phyloP scores from a whole-genome alignment of 2,329 filamentous ascomycete genomes.

The Neofusicoccum laricinum region DNA sequence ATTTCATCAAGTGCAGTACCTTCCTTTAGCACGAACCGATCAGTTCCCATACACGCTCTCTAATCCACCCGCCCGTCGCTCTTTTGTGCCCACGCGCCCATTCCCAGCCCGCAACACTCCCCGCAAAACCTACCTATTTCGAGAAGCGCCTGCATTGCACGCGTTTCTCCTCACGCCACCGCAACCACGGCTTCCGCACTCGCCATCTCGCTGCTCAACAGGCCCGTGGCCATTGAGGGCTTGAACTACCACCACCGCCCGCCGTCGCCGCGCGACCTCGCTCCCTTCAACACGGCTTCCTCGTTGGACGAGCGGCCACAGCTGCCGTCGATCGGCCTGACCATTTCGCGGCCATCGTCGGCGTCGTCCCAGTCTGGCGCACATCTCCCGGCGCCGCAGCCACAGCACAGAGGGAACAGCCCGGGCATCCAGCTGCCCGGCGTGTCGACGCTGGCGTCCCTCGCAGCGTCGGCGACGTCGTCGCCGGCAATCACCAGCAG shows the following conservation, averaged over 20 bases:
- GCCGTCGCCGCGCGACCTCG: conserved; percentile 49
- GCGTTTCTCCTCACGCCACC: conserved; percentile 16
- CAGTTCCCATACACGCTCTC: conserved; percentile 2
- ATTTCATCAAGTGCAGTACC: conserved; percentile 7
- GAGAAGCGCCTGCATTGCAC: background rate
- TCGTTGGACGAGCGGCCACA: conserved; percentile 46
- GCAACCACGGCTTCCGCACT: conserved; percentile 56
- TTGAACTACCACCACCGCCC: conserved; percentile 40
- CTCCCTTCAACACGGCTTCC: conserved; percentile 45
- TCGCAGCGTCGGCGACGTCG: conserved; percentile 48
- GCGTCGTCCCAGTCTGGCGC: conserved; percentile 37
- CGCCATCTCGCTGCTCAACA: conserved; percentile 55
- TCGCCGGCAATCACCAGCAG: conserved; percentile 40
- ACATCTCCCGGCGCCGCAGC: conserved; percentile 22
- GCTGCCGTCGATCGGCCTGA: conserved; percentile 47
- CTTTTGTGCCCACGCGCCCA: background rate
- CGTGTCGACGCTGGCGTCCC: conserved; percentile 58
- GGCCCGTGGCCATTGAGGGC: conserved; percentile 54
- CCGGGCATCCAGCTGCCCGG: conserved; percentile 50
- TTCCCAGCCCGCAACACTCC: background rate
- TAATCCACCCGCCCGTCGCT: background rate
- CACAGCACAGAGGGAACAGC: conserved; percentile 38
- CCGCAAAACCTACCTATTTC: background rate
- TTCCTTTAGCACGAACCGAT: conserved; percentile 3
- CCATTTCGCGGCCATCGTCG: conserved; percentile 52